phyloP scores from a whole-genome alignment of 192 early-diverging fungal species.

The Umbelopsis ramanniana region DNA sequence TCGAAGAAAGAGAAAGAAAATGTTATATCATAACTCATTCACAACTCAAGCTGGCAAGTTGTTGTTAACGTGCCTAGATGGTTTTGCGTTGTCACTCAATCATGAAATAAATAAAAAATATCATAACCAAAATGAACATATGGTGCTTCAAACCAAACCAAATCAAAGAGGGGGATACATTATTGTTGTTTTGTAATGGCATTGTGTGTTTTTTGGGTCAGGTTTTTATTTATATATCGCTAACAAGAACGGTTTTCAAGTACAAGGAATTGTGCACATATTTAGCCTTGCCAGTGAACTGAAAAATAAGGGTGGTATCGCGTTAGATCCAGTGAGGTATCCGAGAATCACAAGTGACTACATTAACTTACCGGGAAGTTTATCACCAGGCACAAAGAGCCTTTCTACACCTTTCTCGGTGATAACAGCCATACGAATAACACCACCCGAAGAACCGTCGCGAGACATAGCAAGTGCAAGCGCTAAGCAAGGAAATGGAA shows the following conservation, averaged over 20 bases:
- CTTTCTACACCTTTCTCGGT: conserved; percentile 89
- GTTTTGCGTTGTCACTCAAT: too few species aligned
- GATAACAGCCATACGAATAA: conserved; percentile 93
- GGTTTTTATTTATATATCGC: neutral
- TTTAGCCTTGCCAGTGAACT: conserved; percentile 22
- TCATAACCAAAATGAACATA: too few species aligned
- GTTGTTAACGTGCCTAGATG: too few species aligned
- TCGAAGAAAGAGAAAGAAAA: neutral
- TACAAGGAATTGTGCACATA: neutral
- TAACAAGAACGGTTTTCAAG: neutral
- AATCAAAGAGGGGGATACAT: too few species aligned
- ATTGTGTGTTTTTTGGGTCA: neutral
- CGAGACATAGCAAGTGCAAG: conserved; percentile 92
- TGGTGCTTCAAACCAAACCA: too few species aligned
- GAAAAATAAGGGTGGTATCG: neutral
- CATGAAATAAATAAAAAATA: too few species aligned
- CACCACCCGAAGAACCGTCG: conserved; percentile 97
- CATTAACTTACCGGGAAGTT: conserved; percentile 60
- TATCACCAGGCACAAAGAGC: conserved; percentile 82
- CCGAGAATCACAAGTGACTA: too few species aligned
- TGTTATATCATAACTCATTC: too few species aligned
- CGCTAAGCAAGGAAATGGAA: conserved; percentile 49
- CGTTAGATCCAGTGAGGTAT: neutral
- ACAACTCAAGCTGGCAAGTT: too few species aligned
- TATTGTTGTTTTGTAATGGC: neutral